phyloP scores from a whole-genome alignment of 768 basidiomycete species.

The Lyophyllum decastes region DNA sequence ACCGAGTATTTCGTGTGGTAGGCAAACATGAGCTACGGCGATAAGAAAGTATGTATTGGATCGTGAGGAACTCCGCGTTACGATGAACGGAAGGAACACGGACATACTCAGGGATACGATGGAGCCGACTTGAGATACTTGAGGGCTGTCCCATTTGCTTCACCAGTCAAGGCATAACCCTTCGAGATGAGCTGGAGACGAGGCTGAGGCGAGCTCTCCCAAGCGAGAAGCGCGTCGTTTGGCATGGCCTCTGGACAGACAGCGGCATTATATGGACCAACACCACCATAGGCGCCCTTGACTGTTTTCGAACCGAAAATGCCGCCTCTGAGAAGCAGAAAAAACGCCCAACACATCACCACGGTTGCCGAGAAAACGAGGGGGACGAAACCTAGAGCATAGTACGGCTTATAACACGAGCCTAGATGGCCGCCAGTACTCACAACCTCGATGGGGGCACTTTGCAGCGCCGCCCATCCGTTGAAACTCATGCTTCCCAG shows the following conservation, averaged over 20 bases:
- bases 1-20: not conserved
- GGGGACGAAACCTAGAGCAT: slow-evolving; percentile 16
- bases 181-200: slow-evolving; percentile 10
- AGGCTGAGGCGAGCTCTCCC: slow-evolving; percentile 13
- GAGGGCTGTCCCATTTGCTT: slow-evolving; percentile 8
- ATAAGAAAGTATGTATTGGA: not conserved
- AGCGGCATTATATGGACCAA: slow-evolving; percentile 6
- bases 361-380: slow-evolving; percentile 14
- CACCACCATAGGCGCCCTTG: slow-evolving; percentile 10
- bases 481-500: slow-evolving; percentile 17
- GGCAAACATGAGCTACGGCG: not conserved
- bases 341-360: slow-evolving; percentile 8
- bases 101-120: not conserved
- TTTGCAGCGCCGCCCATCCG: slow-evolving; percentile 17
- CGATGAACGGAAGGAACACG: not conserved
- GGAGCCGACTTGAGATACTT: slow-evolving; percentile 8
- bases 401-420: slow-evolving; percentile 17
- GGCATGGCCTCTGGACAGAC: slow-evolving; percentile 6
- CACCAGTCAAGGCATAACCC: slow-evolving; percentile 6
- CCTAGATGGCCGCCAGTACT: slow-evolving; percentile 19
- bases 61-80: too few species aligned
- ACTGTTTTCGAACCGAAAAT: not conserved
- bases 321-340: not conserved
- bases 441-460: slow-evolving; percentile 8
- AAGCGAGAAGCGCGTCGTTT: slow-evolving; percentile 11